Percentiles rank a stretch among this genome's conserved stretches.
Conservation (phyloP, 208 protist genomes). For the Plasmodiophora brassicae region DNA sequence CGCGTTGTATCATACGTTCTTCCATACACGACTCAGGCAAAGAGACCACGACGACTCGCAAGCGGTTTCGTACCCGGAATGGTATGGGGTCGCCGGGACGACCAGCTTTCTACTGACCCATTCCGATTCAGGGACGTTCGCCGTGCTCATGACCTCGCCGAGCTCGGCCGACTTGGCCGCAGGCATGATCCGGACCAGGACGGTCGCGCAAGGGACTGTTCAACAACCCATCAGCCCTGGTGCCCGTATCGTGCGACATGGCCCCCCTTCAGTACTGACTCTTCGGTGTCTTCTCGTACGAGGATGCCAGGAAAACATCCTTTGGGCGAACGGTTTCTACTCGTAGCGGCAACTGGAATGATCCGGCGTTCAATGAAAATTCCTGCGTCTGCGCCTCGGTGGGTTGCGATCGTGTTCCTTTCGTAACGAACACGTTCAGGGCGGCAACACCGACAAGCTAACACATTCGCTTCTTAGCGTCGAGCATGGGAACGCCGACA, state of each 20-base stretch:
- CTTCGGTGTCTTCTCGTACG: background rate
- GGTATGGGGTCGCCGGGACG: background rate
- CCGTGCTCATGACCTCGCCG: conserved; percentile 6
- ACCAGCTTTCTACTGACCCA: background rate
- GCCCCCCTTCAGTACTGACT: background rate
- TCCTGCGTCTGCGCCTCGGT: conserved; percentile 3
- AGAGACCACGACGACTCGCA: too few relatives aligned
- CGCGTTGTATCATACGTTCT: background rate
- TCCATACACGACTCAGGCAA: background rate
- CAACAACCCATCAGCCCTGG: background rate
- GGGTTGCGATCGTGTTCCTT: background rate
- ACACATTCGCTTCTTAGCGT: background rate
- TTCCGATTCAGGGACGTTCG: background rate
- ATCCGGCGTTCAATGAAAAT: background rate
- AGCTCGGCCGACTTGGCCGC: background rate
- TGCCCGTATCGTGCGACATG: background rate
- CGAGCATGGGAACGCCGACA: background rate
- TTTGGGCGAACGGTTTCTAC: background rate
- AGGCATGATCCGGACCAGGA: background rate
- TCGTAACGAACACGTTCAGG: background rate
- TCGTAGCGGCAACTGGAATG: background rate
- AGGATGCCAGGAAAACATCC: background rate
- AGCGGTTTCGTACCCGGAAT: background rate
- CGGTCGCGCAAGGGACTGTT: background rate
- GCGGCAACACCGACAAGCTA: background rate